A percentile compares a stretch with the other conserved stretches of the same genome.
Evolutionary conservation across 495 filamentous ascomycete species (phyloP).

Genomic region (Pseudoneurospora amorphoporcata): DNA sequence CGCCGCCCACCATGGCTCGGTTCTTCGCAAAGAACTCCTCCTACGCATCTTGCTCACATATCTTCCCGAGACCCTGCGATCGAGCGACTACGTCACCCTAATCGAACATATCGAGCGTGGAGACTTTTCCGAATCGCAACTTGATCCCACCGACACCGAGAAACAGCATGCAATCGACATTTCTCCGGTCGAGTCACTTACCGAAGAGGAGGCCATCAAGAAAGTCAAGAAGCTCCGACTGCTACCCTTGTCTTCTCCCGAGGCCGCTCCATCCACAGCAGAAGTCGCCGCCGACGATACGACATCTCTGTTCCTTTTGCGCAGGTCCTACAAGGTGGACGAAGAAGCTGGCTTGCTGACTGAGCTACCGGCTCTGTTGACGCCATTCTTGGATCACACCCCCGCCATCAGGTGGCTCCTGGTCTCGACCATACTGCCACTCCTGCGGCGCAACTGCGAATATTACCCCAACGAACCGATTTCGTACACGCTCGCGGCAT

Average conservation of each 20-base stretch:
- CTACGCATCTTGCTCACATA: slow-evolving; percentile 77
- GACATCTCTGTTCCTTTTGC: slow-evolving; percentile 62
- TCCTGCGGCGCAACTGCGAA: slow-evolving; percentile 74
- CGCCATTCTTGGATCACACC: slow-evolving; percentile 64
- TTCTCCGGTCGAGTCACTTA: slow-evolving; percentile 49
- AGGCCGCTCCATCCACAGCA: slow-evolving; percentile 21
- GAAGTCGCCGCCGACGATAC: slow-evolving; percentile 40
- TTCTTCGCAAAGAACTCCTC: slow-evolving; percentile 55
- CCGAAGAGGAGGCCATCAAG: slow-evolving; percentile 55
- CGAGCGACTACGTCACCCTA: slow-evolving; percentile 51
- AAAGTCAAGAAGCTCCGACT: slow-evolving; percentile 62
- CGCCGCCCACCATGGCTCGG: slow-evolving; percentile 42
- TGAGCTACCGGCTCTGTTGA: slow-evolving; percentile 58
- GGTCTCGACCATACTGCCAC: slow-evolving; percentile 66
- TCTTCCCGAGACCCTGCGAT: slow-evolving; percentile 65
- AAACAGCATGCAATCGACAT: slow-evolving; percentile 37
- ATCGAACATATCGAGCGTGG: slow-evolving; percentile 45
- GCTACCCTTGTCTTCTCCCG: slow-evolving; percentile 45
- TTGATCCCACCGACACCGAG: neutral
- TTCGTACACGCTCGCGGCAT: slow-evolving; percentile 44
- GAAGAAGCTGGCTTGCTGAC: slow-evolving; percentile 65
- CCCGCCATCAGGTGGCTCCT: slow-evolving; percentile 61
- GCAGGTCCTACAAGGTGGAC: slow-evolving; percentile 67
- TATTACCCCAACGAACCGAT: slow-evolving; percentile 57
- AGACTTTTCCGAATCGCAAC: slow-evolving; percentile 16